These are phyloP conservation scores for Solanum peruvianum DNA, from an alignment of 257 asterid genomes.

Conservation along the genomic window DNA sequence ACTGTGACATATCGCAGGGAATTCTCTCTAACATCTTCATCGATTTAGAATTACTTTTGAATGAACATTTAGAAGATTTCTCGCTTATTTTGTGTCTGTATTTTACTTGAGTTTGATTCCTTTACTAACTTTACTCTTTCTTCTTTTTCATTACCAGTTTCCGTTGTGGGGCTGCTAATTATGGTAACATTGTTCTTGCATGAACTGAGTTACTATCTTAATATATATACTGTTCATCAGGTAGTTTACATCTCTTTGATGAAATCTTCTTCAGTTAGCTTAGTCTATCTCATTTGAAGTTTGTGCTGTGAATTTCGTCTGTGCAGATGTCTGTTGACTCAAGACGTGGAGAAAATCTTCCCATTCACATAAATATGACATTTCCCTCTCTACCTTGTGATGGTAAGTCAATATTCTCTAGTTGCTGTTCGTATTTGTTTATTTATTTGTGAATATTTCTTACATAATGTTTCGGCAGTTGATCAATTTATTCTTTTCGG, in stretches of 20 bases:
- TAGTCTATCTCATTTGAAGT: neutral
- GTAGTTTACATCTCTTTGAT: slow-evolving; percentile 11
- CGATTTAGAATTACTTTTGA: neutral
- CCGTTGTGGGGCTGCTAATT: slow-evolving; percentile 69
- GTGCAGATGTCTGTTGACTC: slow-evolving; percentile 91
- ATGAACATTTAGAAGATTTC: neutral
- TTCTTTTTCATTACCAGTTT: slow-evolving; percentile 30
- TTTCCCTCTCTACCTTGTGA: slow-evolving; percentile 97
- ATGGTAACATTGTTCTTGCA: slow-evolving; percentile 90
- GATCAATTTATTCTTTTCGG: slow-evolving; percentile 6
- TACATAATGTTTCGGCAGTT: neutral
- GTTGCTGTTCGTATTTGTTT: neutral
- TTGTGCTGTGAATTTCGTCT: neutral
- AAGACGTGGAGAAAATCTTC: slow-evolving; percentile 92
- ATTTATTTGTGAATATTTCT: neutral
- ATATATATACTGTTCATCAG: slow-evolving; percentile 80
- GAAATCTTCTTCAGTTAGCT: neutral
- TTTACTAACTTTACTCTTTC: slow-evolving; percentile 15
- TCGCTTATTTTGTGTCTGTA: neutral
- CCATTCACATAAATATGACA: slow-evolving; percentile 91
- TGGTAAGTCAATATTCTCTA: slow-evolving; percentile 36
- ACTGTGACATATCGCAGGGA: neutral
- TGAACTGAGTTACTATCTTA: slow-evolving; percentile 81
- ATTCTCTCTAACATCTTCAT: neutral
- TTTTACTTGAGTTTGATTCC: neutral